Evolutionary conservation across 148 eudicot genomes (phyloP).

Genomic region (Silene latifolia): DNA sequence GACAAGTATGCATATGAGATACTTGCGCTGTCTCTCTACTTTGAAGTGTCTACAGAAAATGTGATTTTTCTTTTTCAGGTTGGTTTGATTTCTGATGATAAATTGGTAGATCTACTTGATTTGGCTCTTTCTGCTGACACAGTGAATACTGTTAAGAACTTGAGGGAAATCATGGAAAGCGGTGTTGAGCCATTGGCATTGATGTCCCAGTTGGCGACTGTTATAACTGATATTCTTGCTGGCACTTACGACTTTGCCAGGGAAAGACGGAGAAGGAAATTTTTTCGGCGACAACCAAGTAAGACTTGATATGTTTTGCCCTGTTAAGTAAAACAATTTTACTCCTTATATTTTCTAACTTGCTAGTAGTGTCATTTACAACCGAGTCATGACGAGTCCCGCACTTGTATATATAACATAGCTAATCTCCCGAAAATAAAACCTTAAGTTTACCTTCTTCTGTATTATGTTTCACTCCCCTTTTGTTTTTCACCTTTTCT

Average conservation of each 20-base stretch:
- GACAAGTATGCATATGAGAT: too few species aligned
- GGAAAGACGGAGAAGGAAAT: constrained; percentile 70
- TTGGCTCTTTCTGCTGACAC: constrained; percentile 95
- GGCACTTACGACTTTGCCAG: constrained; percentile 77
- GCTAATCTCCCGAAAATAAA: too few species aligned
- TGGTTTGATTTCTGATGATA: constrained; percentile 90
- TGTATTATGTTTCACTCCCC: too few species aligned
- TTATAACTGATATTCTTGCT: constrained; percentile 92
- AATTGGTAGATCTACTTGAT: constrained; percentile 88
- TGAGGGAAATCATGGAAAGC: constrained; percentile 86
- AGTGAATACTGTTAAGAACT: constrained; percentile 75
- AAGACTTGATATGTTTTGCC: constrained; percentile 30
- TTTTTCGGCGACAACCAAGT: constrained; percentile 79
- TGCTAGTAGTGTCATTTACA: background rate
- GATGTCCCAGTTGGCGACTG: constrained; percentile 97
- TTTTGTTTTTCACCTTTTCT: too few species aligned
- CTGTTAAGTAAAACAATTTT: background rate
- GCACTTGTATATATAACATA: too few species aligned
- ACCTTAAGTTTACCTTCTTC: too few species aligned
- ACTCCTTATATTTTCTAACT: constrained; percentile 3
- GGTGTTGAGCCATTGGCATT: constrained; percentile 90
- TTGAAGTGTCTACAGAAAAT: background rate
- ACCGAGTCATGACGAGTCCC: too few species aligned
- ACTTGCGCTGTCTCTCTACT: background rate
- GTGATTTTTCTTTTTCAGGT: constrained; percentile 44